These are phyloP conservation scores for Fragilaria crotonensis DNA, from an alignment of 108 stramenopile genomes.

Conservation along the genomic window DNA sequence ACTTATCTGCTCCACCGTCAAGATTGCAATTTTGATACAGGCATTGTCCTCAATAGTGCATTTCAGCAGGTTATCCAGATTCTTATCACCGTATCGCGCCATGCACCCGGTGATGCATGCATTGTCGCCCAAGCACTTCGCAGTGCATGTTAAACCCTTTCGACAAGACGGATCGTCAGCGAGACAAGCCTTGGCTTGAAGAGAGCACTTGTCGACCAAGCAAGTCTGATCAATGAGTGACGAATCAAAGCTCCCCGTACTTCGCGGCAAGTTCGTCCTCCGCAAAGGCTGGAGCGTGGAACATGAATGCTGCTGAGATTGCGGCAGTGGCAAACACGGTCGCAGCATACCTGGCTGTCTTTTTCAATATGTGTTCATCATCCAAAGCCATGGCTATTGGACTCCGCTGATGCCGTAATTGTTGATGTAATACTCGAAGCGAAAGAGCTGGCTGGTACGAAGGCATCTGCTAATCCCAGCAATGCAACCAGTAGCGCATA, in stretches of 20 bases:
- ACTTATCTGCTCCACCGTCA: conserved; percentile 73
- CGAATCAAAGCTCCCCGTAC: conserved; percentile 81
- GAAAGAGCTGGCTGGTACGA: background rate
- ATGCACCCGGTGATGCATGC: conserved; percentile 95
- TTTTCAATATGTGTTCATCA: background rate
- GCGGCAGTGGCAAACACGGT: conserved; percentile 8
- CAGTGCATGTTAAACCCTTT: conserved; percentile 90
- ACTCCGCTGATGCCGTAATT: conserved; percentile 1
- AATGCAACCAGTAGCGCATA: background rate
- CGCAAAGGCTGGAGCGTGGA: conserved; percentile 47
- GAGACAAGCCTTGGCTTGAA: conserved; percentile 83
- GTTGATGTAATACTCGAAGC: conserved; percentile 1
- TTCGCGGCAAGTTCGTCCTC: conserved; percentile 84
- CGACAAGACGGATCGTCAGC: conserved; percentile 79
- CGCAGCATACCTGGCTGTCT: background rate
- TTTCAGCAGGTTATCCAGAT: conserved; percentile 87
- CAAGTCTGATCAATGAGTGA: conserved; percentile 84
- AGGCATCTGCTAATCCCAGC: background rate
- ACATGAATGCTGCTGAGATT: conserved; percentile 19
- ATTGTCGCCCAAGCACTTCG: conserved; percentile 88
- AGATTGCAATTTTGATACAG: conserved; percentile 96
- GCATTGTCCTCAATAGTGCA: conserved; percentile 95
- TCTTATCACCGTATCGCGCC: conserved; percentile 88
- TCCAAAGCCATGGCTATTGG: background rate
- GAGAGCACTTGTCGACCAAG: conserved; percentile 68